A percentile compares a stretch with the other conserved stretches of the same genome.
Evolutionary conservation across 768 basidiomycete genomes (phyloP).

Genomic region (Naganishia randhawae): DNA sequence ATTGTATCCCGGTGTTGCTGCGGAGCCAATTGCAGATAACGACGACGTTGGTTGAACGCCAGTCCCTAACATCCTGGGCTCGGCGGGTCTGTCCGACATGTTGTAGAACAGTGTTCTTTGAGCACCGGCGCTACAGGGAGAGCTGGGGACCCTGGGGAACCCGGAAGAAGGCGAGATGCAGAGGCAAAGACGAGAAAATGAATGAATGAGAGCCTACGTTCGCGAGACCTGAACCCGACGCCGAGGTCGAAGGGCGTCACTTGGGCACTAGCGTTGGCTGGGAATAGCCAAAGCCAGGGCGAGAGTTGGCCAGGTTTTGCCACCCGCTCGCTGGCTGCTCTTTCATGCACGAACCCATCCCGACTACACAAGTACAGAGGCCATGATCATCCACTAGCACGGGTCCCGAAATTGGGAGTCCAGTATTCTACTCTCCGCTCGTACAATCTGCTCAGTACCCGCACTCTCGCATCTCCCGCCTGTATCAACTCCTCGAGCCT

Average conservation of each 20-base stretch:
- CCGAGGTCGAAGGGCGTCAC: neutral
- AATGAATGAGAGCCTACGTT: neutral
- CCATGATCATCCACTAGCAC: neutral
- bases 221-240: neutral
- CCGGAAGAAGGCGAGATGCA: neutral
- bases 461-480: slow-evolving; percentile 1
- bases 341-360: no score
- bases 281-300: no score
- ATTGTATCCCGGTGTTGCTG: slow-evolving; percentile 13
- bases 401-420: slow-evolving; percentile 21
- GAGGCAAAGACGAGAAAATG: neutral
- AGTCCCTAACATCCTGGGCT: neutral
- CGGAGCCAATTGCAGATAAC: neutral
- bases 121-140: neutral
- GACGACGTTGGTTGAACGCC: neutral
- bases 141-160: neutral
- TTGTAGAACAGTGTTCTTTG: no score
- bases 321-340: no score
- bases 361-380: no score
- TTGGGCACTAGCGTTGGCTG: neutral
- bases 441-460: slow-evolving; percentile 1
- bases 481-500: neutral
- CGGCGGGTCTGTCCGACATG: neutral
- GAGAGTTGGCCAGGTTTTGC: no score
- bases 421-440: slow-evolving; percentile 18